Evolutionary conservation across 495 filamentous ascomycete species (phyloP).

Genomic region (Aspergillus mulundensis): DNA sequence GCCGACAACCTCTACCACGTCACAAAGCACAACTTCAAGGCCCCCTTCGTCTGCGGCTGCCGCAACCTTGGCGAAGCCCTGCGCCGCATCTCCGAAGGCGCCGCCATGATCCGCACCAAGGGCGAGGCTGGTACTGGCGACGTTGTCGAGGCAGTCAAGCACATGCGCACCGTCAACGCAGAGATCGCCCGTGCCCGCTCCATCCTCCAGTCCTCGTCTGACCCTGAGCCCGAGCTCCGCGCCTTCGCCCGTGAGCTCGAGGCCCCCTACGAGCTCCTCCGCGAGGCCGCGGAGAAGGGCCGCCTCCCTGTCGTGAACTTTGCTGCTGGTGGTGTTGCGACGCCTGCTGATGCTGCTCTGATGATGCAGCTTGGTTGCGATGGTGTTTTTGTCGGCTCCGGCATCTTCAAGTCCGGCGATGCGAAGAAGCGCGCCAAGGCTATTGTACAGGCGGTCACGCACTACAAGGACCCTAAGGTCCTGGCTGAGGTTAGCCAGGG

Average conservation of each 20-base stretch:
- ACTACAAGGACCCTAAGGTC: constrained; percentile 81
- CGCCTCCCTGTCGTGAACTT: constrained; percentile 97
- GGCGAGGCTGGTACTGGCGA: constrained; percentile 98
- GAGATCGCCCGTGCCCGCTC: constrained; percentile 75
- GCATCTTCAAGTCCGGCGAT: constrained; percentile 96
- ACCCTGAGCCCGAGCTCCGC: constrained; percentile 70
- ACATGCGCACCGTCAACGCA: constrained; percentile 85
- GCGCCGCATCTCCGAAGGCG: constrained; percentile 85
- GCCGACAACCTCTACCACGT: constrained; percentile 91
- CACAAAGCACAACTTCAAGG: constrained; percentile 75
- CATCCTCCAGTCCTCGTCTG: constrained; percentile 53
- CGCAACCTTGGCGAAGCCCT: constrained; percentile 93
- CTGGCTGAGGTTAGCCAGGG: constrained; percentile 83
- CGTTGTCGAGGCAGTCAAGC: constrained; percentile 92
- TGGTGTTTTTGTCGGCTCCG: constrained; percentile 93
- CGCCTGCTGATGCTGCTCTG: constrained; percentile 91
- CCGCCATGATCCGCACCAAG: constrained; percentile 98
- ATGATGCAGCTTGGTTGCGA: constrained; percentile 99
- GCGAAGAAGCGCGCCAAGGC: constrained; percentile 82
- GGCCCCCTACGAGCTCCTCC: constrained; percentile 69
- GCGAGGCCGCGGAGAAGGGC: constrained; percentile 79
- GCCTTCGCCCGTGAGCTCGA: constrained; percentile 78
- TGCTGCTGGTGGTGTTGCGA: constrained; percentile 93
- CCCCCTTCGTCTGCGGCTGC: constrained; percentile 96
- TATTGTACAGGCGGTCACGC: constrained; percentile 90